These are phyloP conservation scores for Fraxinus albicans DNA, from an alignment of 305 asterid genomes.

Conservation along the genomic window DNA sequence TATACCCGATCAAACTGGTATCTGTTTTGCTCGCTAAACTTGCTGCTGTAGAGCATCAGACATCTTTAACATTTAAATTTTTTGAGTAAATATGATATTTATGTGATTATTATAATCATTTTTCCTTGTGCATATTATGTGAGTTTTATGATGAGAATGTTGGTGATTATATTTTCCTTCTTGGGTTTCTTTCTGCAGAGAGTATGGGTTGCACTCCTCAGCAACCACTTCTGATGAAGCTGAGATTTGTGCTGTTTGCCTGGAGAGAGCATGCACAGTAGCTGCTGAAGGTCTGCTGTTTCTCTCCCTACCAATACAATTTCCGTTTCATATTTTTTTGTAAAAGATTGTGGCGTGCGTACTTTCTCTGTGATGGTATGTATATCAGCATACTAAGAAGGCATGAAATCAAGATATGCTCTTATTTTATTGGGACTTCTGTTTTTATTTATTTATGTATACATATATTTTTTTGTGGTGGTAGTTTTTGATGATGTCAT, in stretches of 20 bases:
- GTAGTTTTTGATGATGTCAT: not conserved
- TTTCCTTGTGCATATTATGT: not conserved
- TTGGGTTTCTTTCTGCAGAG: constrained; percentile 52
- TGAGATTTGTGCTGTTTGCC: constrained; percentile 83
- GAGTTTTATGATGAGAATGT: not conserved
- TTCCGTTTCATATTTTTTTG: not conserved
- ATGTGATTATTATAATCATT: not conserved
- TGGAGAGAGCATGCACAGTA: constrained; percentile 86
- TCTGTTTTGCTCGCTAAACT: not conserved
- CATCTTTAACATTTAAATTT: not conserved
- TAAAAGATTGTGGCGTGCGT: not conserved
- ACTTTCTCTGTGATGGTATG: not conserved
- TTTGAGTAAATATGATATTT: not conserved
- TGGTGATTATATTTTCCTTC: not conserved
- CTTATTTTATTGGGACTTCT: not conserved
- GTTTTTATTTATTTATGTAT: not conserved
- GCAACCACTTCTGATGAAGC: constrained; percentile 65
- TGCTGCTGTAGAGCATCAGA: not conserved
- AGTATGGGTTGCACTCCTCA: constrained; percentile 69
- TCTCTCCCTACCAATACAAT: not conserved
- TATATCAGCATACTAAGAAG: not conserved
- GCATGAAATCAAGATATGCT: not conserved
- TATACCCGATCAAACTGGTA: not conserved
- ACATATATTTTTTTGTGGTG: not conserved
- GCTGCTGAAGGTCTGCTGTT: constrained; percentile 72